Base-by-base conservation (phyloP, 192 early-diverging fungal genomes). In the Coemansia sp. region DNA sequence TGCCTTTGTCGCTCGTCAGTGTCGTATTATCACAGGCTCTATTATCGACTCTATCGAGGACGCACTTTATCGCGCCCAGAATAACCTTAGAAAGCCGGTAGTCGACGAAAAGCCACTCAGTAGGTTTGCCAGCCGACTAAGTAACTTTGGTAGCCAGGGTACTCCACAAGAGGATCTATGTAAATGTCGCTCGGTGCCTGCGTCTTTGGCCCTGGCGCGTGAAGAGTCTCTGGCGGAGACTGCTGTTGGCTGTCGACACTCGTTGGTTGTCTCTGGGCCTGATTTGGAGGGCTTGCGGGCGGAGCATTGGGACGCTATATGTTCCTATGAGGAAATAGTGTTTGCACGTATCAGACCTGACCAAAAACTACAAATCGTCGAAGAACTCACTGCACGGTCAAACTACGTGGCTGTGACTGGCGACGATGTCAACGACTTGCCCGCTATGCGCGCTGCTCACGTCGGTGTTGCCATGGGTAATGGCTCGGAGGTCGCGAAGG, bases 391-490 rank as follows among this genome's bases (percentile, higher is more conserved):
- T 64, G 78, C 76, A 9, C 89, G 92, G 68, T 89, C 87, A 46
- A 80, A 85, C 65, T 69, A 87, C 6, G 93, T 97, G 9, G 94
- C 89, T 2, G 92, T 95, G n/a, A 95, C 93, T 28, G 95, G 95
- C 63, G 95, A 97, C 73, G 96, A 94, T 60, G 92, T 93, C 13
- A 96, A 96, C 72, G 96, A 97, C 66, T 87, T 93, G 50, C 93
- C 94, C 21, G 93, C 96, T n/a, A 86, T 98, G 57, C 94, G 91
- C 62, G 89, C 89, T n/a, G 94, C 96, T 11, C 86, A 95, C 69
- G 87, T 98, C 35, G 94, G 94, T 46, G 85, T 98, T 39, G 92
- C 96, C 53, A 92, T 98, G 86, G 95, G 90, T 13, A 76, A 83
- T 62, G 94, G 94, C 42, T 89, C 90, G 0, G 93, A 94, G 68